A percentile compares a stretch with the other conserved stretches of the same genome.
These are phyloP conservation scores for Eucalyptus virginea DNA, from an alignment of 345 rosid species.

Conservation along the genomic window DNA sequence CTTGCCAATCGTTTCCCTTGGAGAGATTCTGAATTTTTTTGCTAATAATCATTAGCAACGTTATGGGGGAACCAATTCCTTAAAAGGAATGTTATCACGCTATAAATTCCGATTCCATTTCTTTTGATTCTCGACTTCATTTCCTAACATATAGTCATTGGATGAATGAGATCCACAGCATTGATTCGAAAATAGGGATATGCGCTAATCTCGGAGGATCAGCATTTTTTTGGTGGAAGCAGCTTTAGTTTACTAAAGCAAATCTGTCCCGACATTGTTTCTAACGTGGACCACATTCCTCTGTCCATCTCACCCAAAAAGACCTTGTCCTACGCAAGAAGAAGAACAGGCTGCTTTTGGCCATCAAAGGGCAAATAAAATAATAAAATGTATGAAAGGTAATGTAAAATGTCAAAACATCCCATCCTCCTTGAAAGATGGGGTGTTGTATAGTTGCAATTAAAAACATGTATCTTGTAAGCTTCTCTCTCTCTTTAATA, in stretches of 20 bases:
- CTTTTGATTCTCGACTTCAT: background rate
- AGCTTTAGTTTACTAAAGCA: background rate
- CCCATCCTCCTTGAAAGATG: background rate
- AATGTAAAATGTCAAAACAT: background rate
- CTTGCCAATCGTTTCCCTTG: background rate
- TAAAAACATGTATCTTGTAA: background rate
- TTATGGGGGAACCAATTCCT: no score
- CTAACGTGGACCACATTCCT: background rate
- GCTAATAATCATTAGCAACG: no score
- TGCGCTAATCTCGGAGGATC: background rate
- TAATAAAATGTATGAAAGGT: background rate
- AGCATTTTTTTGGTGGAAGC: background rate
- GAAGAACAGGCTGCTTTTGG: background rate
- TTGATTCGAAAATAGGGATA: background rate
- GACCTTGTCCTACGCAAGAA: background rate
- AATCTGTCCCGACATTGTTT: background rate
- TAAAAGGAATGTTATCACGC: background rate
- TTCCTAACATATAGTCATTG: background rate
- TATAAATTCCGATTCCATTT: background rate
- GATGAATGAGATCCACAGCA: background rate
- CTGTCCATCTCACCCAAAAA: background rate
- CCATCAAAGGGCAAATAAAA: background rate
- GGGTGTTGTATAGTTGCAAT: background rate
- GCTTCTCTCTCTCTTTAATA: background rate
- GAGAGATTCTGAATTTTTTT: background rate